A percentile compares a stretch with the other conserved stretches of the same genome.
Conservation (phyloP, 2,329 filamentous ascomycete species). For the Diaporthe batatas region DNA sequence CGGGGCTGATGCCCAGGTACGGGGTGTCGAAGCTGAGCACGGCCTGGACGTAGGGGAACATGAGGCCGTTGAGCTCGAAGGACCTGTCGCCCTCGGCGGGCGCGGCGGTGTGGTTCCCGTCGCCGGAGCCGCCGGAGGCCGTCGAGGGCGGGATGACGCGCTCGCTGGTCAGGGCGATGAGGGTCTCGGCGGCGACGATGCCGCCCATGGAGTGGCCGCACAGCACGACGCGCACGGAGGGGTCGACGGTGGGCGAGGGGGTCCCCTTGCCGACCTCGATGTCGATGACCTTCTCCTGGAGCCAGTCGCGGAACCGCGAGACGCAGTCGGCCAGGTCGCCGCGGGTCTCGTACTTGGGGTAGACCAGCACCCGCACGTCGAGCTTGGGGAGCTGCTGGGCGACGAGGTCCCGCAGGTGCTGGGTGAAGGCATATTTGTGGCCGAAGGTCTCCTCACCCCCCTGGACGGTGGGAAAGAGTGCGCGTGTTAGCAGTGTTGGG, state of each 20-base stretch:
- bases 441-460: slow-evolving; percentile 85
- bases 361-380: slow-evolving; percentile 76
- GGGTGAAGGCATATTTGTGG: slow-evolving; percentile 74
- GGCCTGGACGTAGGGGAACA: slow-evolving; percentile 94
- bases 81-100: slow-evolving; percentile 49
- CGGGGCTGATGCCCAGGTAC: slow-evolving; percentile 84
- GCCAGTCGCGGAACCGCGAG: slow-evolving; percentile 81
- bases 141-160: slow-evolving; percentile 62
- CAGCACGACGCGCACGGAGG: slow-evolving; percentile 84
- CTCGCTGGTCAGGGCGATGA: slow-evolving; percentile 77
- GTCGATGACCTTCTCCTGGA: slow-evolving; percentile 93
- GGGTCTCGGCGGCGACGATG: slow-evolving; percentile 91
- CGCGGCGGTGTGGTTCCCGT: slow-evolving; percentile 55
- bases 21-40: slow-evolving; percentile 96
- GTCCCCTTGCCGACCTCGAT: slow-evolving; percentile 87
- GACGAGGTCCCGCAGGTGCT: slow-evolving; percentile 75
- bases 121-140: slow-evolving; percentile 50
- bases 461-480: slow-evolving; percentile 52
- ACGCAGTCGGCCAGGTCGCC: slow-evolving; percentile 81
- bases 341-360: slow-evolving; percentile 85
- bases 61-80: slow-evolving; percentile 69
- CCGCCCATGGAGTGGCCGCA: slow-evolving; percentile 93
- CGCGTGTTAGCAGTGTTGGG: slow-evolving; percentile 29
- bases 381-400: slow-evolving; percentile 76
- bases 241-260: slow-evolving; percentile 86